Evolutionary conservation across 2,329 filamentous ascomycete species (phyloP).

Genomic region (Xylariomycetidae sp.): DNA sequence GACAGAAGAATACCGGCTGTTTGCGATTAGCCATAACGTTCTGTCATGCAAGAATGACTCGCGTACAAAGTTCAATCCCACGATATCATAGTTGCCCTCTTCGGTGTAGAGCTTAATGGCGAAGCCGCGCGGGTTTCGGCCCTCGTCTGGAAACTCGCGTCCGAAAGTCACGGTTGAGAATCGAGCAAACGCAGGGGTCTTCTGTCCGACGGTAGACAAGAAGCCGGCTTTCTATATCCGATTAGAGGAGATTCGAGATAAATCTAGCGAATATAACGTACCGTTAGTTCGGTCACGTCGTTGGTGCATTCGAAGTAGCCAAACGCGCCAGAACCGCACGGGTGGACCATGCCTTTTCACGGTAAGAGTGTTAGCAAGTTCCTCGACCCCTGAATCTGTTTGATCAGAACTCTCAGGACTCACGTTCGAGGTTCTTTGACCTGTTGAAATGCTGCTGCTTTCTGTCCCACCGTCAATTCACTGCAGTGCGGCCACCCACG

Average conservation of each 20-base stretch:
- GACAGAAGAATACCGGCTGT: slow-evolving; percentile 46
- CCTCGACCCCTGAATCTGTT: too few relatives aligned
- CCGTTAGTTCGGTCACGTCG: too few relatives aligned
- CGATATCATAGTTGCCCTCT: slow-evolving; percentile 54
- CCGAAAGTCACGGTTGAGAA: slow-evolving; percentile 41
- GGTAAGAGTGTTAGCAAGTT: too few relatives aligned
- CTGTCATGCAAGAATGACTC: too few relatives aligned
- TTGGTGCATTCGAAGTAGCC: slow-evolving; percentile 39
- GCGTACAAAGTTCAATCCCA: slow-evolving; percentile 43
- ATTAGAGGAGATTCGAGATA: too few relatives aligned
- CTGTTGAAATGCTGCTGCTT: slow-evolving; percentile 52
- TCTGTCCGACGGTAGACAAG: slow-evolving; percentile 40
- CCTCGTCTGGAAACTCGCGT: slow-evolving; percentile 32
- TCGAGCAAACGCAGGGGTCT: slow-evolving; percentile 50
- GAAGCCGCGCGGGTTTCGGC: slow-evolving; percentile 51
- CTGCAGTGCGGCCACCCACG: too few relatives aligned
- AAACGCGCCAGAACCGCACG: slow-evolving; percentile 36
- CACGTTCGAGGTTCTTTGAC: slow-evolving; percentile 47
- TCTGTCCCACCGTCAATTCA: too few relatives aligned
- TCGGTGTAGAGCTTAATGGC: slow-evolving; percentile 63
- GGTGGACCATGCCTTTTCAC: slow-evolving; percentile 21
- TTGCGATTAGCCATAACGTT: too few relatives aligned
- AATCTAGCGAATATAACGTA: too few relatives aligned
- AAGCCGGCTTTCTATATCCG: slow-evolving; percentile 16
- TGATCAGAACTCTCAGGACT: too few relatives aligned